Conservation (phyloP, 306 rosid species). For the Vigna reflexopilosa region DNA sequence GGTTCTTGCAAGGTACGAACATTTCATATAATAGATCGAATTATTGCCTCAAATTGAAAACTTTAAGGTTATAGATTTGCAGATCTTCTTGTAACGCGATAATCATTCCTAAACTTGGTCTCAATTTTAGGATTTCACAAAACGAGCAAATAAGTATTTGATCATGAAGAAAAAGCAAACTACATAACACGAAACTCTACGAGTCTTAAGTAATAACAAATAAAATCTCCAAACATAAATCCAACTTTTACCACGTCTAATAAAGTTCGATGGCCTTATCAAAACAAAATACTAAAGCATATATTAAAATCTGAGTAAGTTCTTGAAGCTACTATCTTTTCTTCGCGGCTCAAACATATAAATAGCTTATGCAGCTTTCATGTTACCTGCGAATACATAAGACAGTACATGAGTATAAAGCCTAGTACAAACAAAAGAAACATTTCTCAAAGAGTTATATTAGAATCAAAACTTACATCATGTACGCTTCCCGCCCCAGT, state of each 20-base stretch:
- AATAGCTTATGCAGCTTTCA: not conserved
- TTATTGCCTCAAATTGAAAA: too few species aligned
- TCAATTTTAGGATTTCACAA: not conserved
- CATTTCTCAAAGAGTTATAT: not conserved
- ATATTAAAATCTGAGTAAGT: not conserved
- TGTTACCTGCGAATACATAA: not conserved
- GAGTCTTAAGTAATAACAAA: not conserved
- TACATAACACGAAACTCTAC: not conserved
- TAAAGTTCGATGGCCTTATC: not conserved
- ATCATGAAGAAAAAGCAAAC: not conserved
- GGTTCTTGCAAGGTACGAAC: too few species aligned
- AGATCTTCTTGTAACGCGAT: not conserved
- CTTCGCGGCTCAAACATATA: not conserved
- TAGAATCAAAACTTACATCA: constrained; percentile 35
- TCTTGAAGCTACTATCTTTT: not conserved
- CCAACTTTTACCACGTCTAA: not conserved
- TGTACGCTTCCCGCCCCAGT: constrained; percentile 28
- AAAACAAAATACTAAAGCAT: not conserved
- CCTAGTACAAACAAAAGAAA: not conserved
- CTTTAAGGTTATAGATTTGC: too few species aligned
- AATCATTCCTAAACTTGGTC: not conserved
- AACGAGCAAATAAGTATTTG: constrained; percentile 1
- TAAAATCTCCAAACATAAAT: not conserved
- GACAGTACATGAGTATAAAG: not conserved
- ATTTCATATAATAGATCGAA: too few species aligned